Evolutionary conservation across 495 filamentous ascomycete species (phyloP).

Genomic region (Friedmanniomyces endolithicus): DNA sequence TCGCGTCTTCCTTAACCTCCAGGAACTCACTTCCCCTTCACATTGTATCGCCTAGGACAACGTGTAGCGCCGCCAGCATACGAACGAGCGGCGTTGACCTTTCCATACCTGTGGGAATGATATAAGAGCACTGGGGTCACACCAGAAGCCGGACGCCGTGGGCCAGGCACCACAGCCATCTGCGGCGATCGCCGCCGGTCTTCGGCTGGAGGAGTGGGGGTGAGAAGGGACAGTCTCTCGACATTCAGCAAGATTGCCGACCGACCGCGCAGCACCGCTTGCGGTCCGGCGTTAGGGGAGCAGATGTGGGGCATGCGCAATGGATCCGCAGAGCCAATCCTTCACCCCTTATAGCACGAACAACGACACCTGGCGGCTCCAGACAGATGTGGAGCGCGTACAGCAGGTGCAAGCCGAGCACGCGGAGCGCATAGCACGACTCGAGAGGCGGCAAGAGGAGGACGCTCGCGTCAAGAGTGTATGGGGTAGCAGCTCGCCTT

Average conservation of each 20-base stretch:
- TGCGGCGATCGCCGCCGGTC: not conserved
- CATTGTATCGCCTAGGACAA: no score
- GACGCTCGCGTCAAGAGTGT: conserved; percentile 74
- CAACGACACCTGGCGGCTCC: conserved; percentile 66
- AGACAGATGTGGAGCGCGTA: conserved; percentile 75
- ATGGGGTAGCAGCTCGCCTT: conserved; percentile 70
- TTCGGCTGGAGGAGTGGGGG: not conserved
- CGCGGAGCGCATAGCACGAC: conserved; percentile 59
- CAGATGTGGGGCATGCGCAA: conserved; percentile 22
- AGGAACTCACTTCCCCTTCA: no score
- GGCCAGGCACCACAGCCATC: no score
- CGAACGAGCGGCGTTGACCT: no score
- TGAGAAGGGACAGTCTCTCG: not conserved
- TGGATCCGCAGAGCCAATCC: conserved; percentile 51
- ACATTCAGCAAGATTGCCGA: not conserved
- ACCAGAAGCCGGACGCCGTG: no score
- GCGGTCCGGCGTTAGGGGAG: not conserved
- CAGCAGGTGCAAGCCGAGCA: conserved; percentile 68
- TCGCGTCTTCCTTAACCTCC: no score
- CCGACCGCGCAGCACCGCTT: not conserved
- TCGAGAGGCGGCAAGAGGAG: conserved; percentile 73
- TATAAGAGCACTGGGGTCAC: no score
- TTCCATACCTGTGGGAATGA: no score
- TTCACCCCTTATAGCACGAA: conserved; percentile 49
- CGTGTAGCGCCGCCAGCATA: no score